phyloP scores from a whole-genome alignment of 768 basidiomycete genomes.

The Naganishia onofrii region DNA sequence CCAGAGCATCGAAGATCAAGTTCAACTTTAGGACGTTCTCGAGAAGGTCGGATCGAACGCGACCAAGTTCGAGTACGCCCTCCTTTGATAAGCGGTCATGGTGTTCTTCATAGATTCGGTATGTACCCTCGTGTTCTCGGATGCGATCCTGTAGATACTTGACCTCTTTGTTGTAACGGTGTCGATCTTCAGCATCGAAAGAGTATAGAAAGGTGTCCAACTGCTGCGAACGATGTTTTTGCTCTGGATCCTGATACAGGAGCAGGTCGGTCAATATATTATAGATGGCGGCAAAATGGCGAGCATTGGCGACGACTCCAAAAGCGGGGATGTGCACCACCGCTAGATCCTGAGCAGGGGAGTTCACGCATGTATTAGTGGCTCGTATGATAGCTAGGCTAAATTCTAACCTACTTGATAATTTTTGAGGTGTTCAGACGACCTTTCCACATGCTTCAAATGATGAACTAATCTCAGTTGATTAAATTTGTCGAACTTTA shows the following conservation, averaged over 20 bases:
- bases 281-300: slow-evolving; percentile 79
- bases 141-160: slow-evolving; percentile 66
- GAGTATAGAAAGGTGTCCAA: slow-evolving; percentile 78
- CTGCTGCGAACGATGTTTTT: slow-evolving; percentile 71
- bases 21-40: slow-evolving; percentile 74
- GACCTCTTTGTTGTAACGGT: slow-evolving; percentile 43
- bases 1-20: slow-evolving; percentile 69
- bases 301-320: slow-evolving; percentile 76
- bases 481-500: slow-evolving; percentile 94
- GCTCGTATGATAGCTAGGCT: slow-evolving; percentile 4
- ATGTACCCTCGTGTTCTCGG: slow-evolving; percentile 56
- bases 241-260: slow-evolving; percentile 82
- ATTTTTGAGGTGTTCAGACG: slow-evolving; percentile 60
- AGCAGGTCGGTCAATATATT: slow-evolving; percentile 81
- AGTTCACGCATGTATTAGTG: background rate
- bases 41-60: slow-evolving; percentile 69
- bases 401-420: slow-evolving; percentile 59
- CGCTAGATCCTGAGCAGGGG: slow-evolving; percentile 68
- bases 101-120: slow-evolving; percentile 51
- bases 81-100: slow-evolving; percentile 52
- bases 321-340: slow-evolving; percentile 79
- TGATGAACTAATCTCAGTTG: slow-evolving; percentile 76
- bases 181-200: slow-evolving; percentile 61
- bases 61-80: slow-evolving; percentile 60
- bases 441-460: slow-evolving; percentile 42